Evolutionary conservation across 768 basidiomycete genomes (phyloP).

Genomic region (Mycena epipterygia): DNA sequence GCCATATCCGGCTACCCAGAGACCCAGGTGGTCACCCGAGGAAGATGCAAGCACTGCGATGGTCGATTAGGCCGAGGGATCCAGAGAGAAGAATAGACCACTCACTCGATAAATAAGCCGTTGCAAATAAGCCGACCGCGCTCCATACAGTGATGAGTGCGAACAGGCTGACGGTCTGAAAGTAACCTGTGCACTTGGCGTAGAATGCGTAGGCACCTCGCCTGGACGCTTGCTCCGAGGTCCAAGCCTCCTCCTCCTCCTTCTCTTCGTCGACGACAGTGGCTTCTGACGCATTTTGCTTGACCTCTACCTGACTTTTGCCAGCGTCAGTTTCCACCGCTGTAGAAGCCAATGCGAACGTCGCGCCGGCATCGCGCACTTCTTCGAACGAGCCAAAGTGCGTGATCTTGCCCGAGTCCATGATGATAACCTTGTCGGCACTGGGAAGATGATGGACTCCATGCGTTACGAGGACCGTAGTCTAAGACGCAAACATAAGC

Average conservation of each 20-base stretch:
- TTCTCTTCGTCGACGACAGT: constrained; percentile 10
- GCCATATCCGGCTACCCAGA: constrained; percentile 28
- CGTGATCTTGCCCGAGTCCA: constrained; percentile 12
- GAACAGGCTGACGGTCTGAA: not conserved
- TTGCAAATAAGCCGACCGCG: not conserved
- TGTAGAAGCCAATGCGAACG: constrained; percentile 1
- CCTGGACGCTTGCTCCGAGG: not conserved
- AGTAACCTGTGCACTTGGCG: not conserved
- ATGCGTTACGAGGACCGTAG: constrained; percentile 26
- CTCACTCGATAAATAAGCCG: constrained; percentile 19
- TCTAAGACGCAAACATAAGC: not conserved
- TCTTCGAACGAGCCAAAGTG: constrained; percentile 29
- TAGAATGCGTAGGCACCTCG: constrained; percentile 2
- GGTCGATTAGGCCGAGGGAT: not conserved
- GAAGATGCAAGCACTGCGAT: constrained; percentile 19
- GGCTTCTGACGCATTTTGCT: not conserved
- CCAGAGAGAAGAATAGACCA: constrained; percentile 5
- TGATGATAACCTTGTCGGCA: constrained; percentile 28
- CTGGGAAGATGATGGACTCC: constrained; percentile 28
- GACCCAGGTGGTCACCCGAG: constrained; percentile 18
- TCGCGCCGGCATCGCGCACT: constrained; percentile 12
- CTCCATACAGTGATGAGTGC: constrained; percentile 16
- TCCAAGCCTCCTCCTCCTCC: constrained; percentile 15
- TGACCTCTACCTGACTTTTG: not conserved
- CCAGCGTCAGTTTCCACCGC: not conserved